Base-by-base conservation (phyloP, 2,329 filamentous ascomycete genomes). In the Nemania sp. region DNA sequence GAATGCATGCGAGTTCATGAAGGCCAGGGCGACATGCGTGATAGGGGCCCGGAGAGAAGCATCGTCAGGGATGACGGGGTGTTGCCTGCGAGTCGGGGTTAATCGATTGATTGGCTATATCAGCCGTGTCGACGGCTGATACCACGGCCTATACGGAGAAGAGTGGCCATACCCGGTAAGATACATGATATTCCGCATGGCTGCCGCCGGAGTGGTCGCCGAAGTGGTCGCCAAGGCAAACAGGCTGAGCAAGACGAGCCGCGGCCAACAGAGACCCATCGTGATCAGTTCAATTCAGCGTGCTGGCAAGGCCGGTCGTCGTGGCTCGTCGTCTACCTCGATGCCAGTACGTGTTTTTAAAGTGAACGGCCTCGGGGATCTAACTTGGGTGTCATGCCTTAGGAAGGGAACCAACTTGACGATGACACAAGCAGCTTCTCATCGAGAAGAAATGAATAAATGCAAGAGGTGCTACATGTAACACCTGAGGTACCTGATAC, bases 11-110 rank as follows among this genome's bases (percentile, higher is more conserved):
- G 81, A 81, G 52, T 76, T 76, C 51, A 84, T 83, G 62, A 86
- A 87, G 2, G 79, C 78, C 63, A 84, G 81, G 60, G 83, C 79
- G 32, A 84, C 83, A 66, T 86, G 79, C 21, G 80, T 85, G 64
- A 87, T 77, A 25, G 78, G 74, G 2, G 74, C 66, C 0, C 79
- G 80, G 21, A 78, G 62, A 1, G 72, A 66, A 43, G 52, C 59
- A 46, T 71, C 63, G 4, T 70, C 60, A 3, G 73, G 71, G 11
- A 72, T 55, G 17, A 73, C 51, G 10, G 71, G 70, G 54, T 74
- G 72, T 59, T 73, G 71, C 11, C 72, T 74, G 50, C 29, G 18
- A 42, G 6, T 37, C 7, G 6, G 18, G 50, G 39, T 62, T 45
- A 60, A 20, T 53, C 12, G 0, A 17, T 49, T 15, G 39, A 20